Base-by-base conservation (phyloP, 75 land plant genomes). In the Cupressus sempervirens region DNA sequence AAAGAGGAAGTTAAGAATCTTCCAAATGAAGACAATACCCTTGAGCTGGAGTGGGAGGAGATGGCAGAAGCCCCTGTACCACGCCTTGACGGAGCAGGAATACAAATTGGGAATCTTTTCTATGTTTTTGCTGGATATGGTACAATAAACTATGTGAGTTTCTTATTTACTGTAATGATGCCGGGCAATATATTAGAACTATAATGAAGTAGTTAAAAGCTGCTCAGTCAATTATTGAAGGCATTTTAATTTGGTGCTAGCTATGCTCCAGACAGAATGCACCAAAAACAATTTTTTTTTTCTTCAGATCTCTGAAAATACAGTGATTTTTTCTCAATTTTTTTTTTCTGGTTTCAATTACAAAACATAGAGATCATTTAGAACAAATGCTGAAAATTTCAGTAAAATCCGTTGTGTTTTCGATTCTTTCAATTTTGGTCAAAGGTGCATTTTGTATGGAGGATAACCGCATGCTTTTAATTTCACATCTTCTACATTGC, bases 21-120 rank as follows among this genome's bases (percentile, higher is more conserved):
- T 32, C 81, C 40, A 79, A 43, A 79, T 12, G 74, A 72, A 72
- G 74, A 72, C 14, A 29, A 72, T 80, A 68, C 45, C 14, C 84
- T 88, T 53, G 89, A 26, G 16, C 76, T 88, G 72, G 58, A 87
- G 62, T 88, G 89, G 89, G 88, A 88, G 86, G 88, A 88, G 62
- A 77, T 83, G 84, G 88, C 88, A 80, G 85, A 87, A 58, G 81
- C 87, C 7, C 89, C 89, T 38, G 89, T 88, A 34, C 82, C 77
- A 12, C 88, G 88, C 41, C 82, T 88, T 43, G 89, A 88, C 83
- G 89, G 89, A 43, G 88, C 89, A 80, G 89, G 89, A 67, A 85
- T 88, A 18, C 89, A 88, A 68, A 86, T 88, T 74, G 58, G 72
- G 36, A 56, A 76, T 56, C 85, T 83, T 52, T 67, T 88, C 34